Evolutionary conservation across 306 rosid species (phyloP).

Genomic region (Citrullus amarus): DNA sequence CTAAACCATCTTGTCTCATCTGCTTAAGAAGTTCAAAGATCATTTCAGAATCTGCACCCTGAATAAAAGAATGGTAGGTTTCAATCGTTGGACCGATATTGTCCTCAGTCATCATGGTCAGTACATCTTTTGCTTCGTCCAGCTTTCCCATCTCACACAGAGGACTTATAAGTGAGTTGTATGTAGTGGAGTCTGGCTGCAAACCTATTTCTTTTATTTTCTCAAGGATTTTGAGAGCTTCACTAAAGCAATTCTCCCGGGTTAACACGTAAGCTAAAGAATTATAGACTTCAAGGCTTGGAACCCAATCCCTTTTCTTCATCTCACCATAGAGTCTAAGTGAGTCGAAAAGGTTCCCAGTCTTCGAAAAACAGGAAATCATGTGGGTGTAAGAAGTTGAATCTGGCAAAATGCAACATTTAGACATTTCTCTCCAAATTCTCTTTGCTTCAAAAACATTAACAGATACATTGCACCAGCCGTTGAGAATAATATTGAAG

Average conservation of each 20-base stretch:
- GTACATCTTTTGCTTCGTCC: constrained; percentile 46
- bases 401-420: constrained; percentile 52
- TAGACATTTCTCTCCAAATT: constrained; percentile 87
- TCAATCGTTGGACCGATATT: constrained; percentile 50
- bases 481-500: constrained; percentile 77
- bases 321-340: constrained; percentile 78
- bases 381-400: constrained; percentile 66
- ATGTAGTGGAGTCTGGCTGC: constrained; percentile 59
- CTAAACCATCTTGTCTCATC: constrained; percentile 51
- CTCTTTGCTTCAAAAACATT: constrained; percentile 69
- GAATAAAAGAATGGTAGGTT: constrained; percentile 77
- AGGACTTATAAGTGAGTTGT: constrained; percentile 63
- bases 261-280: constrained; percentile 55
- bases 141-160: constrained; percentile 54
- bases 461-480: constrained; percentile 61
- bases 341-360: constrained; percentile 76
- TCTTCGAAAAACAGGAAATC: constrained; percentile 81
- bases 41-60: constrained; percentile 44
- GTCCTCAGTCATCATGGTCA: constrained; percentile 48
- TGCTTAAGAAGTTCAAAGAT: constrained; percentile 45
- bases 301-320: constrained; percentile 59
- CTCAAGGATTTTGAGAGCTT: constrained; percentile 66
- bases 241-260: constrained; percentile 54
- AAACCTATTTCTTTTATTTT: constrained; percentile 53
- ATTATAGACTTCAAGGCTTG: constrained; percentile 52